Percentiles rank a stretch among this genome's conserved stretches.
These are phyloP conservation scores for Termitomyces sp. DNA, from an alignment of 768 basidiomycete species.

Conservation along the genomic window DNA sequence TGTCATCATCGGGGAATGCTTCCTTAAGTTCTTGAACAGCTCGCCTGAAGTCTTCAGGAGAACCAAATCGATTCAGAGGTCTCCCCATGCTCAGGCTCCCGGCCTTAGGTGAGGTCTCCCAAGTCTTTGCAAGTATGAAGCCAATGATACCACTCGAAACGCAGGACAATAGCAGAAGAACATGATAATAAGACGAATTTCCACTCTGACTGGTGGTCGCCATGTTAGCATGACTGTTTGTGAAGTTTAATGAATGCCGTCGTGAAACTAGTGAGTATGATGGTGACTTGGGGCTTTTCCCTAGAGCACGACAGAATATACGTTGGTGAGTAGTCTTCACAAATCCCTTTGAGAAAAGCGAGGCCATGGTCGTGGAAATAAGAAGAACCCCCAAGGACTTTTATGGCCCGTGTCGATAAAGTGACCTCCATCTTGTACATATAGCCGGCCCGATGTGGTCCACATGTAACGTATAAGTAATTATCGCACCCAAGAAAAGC, in stretches of 20 bases:
- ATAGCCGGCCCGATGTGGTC: conserved; percentile 7
- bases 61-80: conserved; percentile 46
- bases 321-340: not conserved
- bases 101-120: not conserved
- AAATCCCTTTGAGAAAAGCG: conserved; percentile 5
- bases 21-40: conserved; percentile 49
- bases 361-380: conserved; percentile 12
- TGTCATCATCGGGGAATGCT: conserved; percentile 31
- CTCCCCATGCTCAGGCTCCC: not conserved
- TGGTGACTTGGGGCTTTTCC: not conserved
- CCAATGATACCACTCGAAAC: conserved; percentile 13
- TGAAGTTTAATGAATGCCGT: not conserved
- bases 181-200: not conserved
- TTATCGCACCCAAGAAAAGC: conserved; percentile 2
- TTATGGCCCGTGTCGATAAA: conserved; percentile 2
- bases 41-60: conserved; percentile 45
- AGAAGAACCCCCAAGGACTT: conserved; percentile 1
- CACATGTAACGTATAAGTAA: conserved; percentile 9
- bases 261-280: not conserved
- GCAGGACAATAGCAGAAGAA: conserved; percentile 8
- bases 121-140: conserved; percentile 9
- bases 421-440: conserved; percentile 4
- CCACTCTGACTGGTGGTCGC: not conserved
- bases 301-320: not conserved
- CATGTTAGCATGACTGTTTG: not conserved